These are phyloP conservation scores for Dothidotthia symphoricarpi DNA, from an alignment of 2,329 filamentous ascomycete genomes.

Conservation along the genomic window DNA sequence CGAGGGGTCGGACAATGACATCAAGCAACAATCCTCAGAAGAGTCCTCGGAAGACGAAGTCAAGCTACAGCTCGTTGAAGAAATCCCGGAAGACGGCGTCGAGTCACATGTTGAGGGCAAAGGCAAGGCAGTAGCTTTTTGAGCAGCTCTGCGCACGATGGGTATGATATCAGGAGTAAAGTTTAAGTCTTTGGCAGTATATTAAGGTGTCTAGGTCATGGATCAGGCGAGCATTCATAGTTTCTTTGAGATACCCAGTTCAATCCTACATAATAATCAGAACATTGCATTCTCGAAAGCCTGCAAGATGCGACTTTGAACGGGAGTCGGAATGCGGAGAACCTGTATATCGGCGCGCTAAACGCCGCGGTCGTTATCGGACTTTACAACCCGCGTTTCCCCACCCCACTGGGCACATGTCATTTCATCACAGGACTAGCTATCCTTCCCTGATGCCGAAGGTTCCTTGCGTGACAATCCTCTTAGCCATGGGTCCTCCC, in stretches of 20 bases:
- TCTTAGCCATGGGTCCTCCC: slow-evolving; percentile 8
- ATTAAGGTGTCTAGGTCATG: no score
- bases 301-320: no score
- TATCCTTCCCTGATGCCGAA: slow-evolving; percentile 13
- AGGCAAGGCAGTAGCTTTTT: slow-evolving; percentile 35
- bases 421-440: slow-evolving; percentile 14
- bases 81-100: background rate
- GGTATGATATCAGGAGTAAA: no score
- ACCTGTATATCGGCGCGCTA: slow-evolving; percentile 11
- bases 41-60: no score
- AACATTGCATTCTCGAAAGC: no score
- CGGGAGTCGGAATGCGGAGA: no score
- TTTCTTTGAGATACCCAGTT: slow-evolving; percentile 1
- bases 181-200: no score
- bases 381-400: slow-evolving; percentile 13
- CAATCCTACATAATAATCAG: no score
- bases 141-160: no score
- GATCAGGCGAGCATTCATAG: slow-evolving; percentile 4
- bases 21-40: slow-evolving; percentile 11
- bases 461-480: slow-evolving; percentile 5
- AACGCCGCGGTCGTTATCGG: slow-evolving; percentile 18
- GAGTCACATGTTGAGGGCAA: slow-evolving; percentile 27
- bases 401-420: slow-evolving; percentile 19
- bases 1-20: slow-evolving; percentile 32
- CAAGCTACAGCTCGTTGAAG: no score